These are phyloP conservation scores for Astragalus membranaceus DNA, from an alignment of 306 rosid genomes.

Conservation along the genomic window DNA sequence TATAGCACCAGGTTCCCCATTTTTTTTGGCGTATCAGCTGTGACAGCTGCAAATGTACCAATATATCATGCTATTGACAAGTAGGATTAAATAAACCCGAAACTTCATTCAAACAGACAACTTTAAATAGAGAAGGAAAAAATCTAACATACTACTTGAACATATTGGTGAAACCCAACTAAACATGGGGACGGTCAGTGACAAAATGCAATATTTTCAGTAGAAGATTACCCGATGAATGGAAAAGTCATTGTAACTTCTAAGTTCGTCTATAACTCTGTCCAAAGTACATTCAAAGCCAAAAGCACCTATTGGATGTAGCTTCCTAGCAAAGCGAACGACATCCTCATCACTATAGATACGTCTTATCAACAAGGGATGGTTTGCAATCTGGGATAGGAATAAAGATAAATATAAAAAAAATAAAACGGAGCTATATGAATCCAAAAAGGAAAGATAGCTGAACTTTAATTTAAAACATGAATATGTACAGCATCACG, in stretches of 20 bases:
- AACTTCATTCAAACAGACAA: slow-evolving; percentile 14
- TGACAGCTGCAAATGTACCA: neutral
- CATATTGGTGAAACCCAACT: neutral
- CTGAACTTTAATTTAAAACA: neutral
- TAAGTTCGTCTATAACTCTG: slow-evolving; percentile 79
- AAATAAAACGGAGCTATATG: neutral
- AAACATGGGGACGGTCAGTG: neutral
- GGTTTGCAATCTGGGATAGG: slow-evolving; percentile 78
- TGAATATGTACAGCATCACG: slow-evolving; percentile 5
- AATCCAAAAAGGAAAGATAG: neutral
- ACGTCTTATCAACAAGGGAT: slow-evolving; percentile 88
- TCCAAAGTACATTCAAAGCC: slow-evolving; percentile 90
- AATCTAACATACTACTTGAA: neutral
- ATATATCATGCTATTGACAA: neutral
- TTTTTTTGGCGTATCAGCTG: neutral
- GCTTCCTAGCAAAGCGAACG: slow-evolving; percentile 69
- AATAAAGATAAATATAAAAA: neutral
- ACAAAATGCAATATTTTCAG: neutral
- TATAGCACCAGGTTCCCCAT: no score
- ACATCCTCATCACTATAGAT: slow-evolving; percentile 86
- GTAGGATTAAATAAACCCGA: neutral
- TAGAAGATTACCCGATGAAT: slow-evolving; percentile 69
- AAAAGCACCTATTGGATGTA: slow-evolving; percentile 84
- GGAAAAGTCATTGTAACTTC: slow-evolving; percentile 74
- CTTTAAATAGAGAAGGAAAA: neutral